These are phyloP conservation scores for Williopsis jadinii DNA, from an alignment of 1,139 yeast species.

Conservation along the genomic window DNA sequence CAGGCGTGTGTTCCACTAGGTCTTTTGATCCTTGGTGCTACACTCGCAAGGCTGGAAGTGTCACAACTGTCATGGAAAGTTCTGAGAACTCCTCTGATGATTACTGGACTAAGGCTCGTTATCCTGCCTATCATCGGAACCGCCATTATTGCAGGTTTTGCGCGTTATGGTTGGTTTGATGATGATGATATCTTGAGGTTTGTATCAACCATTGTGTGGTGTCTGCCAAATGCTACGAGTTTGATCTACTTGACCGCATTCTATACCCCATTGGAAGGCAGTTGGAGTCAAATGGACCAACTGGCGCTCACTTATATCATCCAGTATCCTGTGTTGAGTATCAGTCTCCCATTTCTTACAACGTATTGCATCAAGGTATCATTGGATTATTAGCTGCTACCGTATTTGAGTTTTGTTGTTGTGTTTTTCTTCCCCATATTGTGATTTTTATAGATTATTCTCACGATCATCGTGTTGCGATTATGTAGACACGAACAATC, in stretches of 20 bases:
- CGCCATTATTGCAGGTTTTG: conserved; percentile 39
- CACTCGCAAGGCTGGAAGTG: conserved; percentile 72
- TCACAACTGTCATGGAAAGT: conserved; percentile 38
- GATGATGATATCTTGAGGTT: conserved; percentile 44
- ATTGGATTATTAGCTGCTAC: conserved; percentile 8
- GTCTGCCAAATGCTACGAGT: conserved; percentile 83
- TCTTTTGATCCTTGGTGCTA: conserved; percentile 73
- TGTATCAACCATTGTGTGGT: conserved; percentile 63
- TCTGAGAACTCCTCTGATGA: conserved; percentile 50
- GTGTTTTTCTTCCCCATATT: too few species aligned
- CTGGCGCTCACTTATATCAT: conserved; percentile 64
- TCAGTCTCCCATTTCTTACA: conserved; percentile 58
- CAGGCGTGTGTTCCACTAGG: conserved; percentile 89
- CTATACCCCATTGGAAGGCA: conserved; percentile 54
- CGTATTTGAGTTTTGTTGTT: too few species aligned
- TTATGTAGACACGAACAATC: too few species aligned
- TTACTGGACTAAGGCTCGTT: conserved; percentile 41
- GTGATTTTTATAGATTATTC: too few species aligned
- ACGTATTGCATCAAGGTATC: conserved; percentile 37
- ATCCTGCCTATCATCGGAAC: conserved; percentile 58
- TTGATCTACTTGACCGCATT: conserved; percentile 80
- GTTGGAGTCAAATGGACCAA: conserved; percentile 73
- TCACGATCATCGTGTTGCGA: too few species aligned
- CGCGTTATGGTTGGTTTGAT: conserved; percentile 28
- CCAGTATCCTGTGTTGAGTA: conserved; percentile 55